These are phyloP conservation scores for Elongisporangium anandrum DNA, from an alignment of 352 stramenopile species.

Conservation along the genomic window DNA sequence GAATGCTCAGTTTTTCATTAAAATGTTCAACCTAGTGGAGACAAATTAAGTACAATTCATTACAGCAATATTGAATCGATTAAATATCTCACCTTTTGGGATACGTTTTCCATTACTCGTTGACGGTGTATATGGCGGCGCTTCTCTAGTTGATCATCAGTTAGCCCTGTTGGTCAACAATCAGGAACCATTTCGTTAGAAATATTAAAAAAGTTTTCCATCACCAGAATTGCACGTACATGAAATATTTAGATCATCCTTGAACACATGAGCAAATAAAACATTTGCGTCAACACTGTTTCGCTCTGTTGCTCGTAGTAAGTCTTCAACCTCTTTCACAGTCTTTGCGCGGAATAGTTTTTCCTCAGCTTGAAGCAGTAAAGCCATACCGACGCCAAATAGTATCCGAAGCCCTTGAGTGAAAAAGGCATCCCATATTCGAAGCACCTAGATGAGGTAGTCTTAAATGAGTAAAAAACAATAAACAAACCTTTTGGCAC, in stretches of 20 bases:
- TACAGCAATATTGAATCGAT: not conserved
- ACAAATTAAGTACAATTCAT: not conserved
- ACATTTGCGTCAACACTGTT: constrained; percentile 67
- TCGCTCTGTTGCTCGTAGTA: constrained; percentile 43
- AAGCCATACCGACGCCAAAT: constrained; percentile 59
- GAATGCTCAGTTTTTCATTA: constrained; percentile 53
- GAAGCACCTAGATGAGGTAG: constrained; percentile 43
- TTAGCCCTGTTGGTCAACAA: constrained; percentile 33
- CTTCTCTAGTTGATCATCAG: constrained; percentile 61
- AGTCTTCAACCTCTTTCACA: constrained; percentile 39
- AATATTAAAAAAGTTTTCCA: not conserved
- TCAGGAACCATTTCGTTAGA: not conserved
- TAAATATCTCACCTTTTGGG: constrained; percentile 29
- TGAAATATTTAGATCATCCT: constrained; percentile 74
- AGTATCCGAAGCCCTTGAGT: constrained; percentile 63
- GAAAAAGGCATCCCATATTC: constrained; percentile 81
- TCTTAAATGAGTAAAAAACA: not conserved
- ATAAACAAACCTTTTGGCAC: not conserved
- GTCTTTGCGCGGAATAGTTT: constrained; percentile 63
- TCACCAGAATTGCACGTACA: constrained; percentile 29
- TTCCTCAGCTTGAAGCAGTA: constrained; percentile 66
- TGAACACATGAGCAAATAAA: constrained; percentile 71
- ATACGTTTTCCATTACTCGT: constrained; percentile 44
- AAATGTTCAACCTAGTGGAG: constrained; percentile 28
- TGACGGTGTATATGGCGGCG: constrained; percentile 45